Evolutionary conservation across 2,329 filamentous ascomycete genomes (phyloP).

Genomic region (Chlorencoelia australis): DNA sequence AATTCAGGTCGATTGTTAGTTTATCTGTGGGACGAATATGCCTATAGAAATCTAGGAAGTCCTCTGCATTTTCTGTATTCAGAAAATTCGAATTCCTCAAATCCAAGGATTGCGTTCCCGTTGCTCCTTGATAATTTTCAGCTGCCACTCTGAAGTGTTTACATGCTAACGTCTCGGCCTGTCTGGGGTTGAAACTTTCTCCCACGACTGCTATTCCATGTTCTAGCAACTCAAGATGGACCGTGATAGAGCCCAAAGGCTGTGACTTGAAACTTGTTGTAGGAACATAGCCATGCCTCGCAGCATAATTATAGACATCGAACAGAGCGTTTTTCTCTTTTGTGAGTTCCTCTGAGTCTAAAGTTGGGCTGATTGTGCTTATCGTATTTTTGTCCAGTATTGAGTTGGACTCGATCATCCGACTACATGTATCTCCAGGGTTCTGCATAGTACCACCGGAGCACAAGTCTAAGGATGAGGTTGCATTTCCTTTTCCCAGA

Average conservation of each 20-base stretch:
- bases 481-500: no score
- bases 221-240: not conserved
- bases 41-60: slow-evolving; percentile 7
- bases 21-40: not conserved
- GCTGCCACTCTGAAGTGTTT: not conserved
- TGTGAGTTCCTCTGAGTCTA: no score
- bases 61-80: slow-evolving; percentile 2
- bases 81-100: not conserved
- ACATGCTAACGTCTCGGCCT: not conserved
- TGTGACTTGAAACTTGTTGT: not conserved
- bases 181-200: not conserved
- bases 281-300: not conserved
- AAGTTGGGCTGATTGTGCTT: no score
- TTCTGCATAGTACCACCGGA: no score
- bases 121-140: slow-evolving; percentile 1
- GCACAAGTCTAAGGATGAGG: no score
- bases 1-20: not conserved
- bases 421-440: no score
- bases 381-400: no score
- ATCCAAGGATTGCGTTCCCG: not conserved
- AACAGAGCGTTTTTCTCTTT: not conserved
- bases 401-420: no score
- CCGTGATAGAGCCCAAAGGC: not conserved
- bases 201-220: not conserved
- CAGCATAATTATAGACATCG: not conserved